phyloP scores from a whole-genome alignment of 176 grass and related monocot genomes.

The Aechmea fasciata region DNA sequence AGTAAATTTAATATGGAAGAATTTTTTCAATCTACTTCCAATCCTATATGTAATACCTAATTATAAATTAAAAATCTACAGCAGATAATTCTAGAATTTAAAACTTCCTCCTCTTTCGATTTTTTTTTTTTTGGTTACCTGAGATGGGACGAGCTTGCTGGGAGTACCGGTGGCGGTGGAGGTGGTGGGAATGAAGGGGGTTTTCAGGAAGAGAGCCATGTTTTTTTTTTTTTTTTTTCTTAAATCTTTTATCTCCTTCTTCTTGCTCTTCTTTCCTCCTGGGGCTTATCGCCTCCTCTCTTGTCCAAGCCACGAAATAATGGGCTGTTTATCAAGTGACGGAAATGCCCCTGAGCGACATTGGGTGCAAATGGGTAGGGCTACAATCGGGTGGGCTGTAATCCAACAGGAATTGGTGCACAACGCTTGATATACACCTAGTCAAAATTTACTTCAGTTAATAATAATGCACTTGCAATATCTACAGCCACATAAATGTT shows the following conservation, averaged over 20 bases:
- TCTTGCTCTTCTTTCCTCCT: background rate
- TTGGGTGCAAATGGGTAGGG: background rate
- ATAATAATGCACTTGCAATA: too few species aligned
- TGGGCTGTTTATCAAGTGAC: background rate
- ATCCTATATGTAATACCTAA: too few species aligned
- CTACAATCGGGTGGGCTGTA: too few species aligned
- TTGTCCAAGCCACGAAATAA: background rate
- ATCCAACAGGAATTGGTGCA: too few species aligned
- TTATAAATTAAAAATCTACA: too few species aligned
- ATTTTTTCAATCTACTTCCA: background rate
- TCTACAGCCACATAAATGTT: too few species aligned
- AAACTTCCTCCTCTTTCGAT: too few species aligned
- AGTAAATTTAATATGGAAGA: background rate
- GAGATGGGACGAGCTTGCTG: conserved; percentile 20
- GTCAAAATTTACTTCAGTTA: too few species aligned
- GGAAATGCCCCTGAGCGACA: background rate
- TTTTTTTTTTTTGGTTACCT: conserved; percentile 36
- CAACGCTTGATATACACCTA: too few species aligned
- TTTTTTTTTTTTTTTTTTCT: background rate
- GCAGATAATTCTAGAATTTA: too few species aligned
- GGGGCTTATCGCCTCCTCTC: background rate
- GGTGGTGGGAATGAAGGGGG: conserved; percentile 44
- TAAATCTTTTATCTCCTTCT: background rate
- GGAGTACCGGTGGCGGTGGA: conserved; percentile 15
- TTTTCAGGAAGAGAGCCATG: conserved; percentile 74